Evolutionary conservation across 495 filamentous ascomycete genomes (phyloP).

Genomic region (Pyronema domesticum): DNA sequence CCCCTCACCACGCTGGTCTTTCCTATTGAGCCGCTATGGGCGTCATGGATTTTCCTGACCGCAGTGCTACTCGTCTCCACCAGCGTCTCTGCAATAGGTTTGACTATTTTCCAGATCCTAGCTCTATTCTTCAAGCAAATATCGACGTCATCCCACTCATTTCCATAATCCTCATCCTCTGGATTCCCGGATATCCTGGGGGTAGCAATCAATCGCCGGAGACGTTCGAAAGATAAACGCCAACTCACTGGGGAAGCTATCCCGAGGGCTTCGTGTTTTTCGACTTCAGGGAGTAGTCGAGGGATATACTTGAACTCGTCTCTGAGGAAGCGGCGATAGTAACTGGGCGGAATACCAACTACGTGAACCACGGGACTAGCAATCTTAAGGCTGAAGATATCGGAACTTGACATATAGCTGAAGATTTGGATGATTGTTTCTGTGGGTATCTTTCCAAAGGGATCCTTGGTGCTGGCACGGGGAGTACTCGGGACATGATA

Average conservation of each 20-base stretch:
- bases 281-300: slow-evolving; percentile 9
- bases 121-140: slow-evolving; percentile 25
- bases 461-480: slow-evolving; percentile 15
- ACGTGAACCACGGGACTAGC: slow-evolving; percentile 20
- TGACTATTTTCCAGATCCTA: slow-evolving; percentile 27
- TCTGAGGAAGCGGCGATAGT: slow-evolving; percentile 22
- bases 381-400: slow-evolving; percentile 20
- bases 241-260: slow-evolving; percentile 14
- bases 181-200: slow-evolving; percentile 9
- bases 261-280: slow-evolving; percentile 3
- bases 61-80: slow-evolving; percentile 20
- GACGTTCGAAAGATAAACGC: slow-evolving; percentile 21
- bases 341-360: slow-evolving; percentile 15
- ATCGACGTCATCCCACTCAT: slow-evolving; percentile 20
- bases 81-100: slow-evolving; percentile 26
- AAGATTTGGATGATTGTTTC: slow-evolving; percentile 23
- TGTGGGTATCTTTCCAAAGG: slow-evolving; percentile 18
- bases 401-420: slow-evolving; percentile 20
- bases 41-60: slow-evolving; percentile 11
- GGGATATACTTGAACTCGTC: slow-evolving; percentile 26
- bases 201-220: slow-evolving; percentile 17
- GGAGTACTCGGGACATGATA: slow-evolving; percentile 9
- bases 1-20: slow-evolving; percentile 23
- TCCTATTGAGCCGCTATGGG: slow-evolving; percentile 7
- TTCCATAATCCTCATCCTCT: not conserved